Evolutionary conservation across 2,329 filamentous ascomycete genomes (phyloP).

Genomic region (Fusarium azukiicola): DNA sequence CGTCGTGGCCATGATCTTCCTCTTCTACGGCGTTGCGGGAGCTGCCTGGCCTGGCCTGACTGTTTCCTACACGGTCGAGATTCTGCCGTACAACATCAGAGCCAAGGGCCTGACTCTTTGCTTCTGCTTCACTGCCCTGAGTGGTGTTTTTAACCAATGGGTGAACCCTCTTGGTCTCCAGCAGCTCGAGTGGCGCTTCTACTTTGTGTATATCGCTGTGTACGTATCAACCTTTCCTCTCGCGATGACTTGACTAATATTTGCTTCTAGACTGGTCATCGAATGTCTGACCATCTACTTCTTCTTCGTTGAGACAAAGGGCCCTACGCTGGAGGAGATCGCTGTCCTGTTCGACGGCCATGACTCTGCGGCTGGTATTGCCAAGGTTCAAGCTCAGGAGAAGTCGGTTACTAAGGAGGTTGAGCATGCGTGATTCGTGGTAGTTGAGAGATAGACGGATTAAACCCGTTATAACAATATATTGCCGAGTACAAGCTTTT

Average conservation of each 20-base stretch:
- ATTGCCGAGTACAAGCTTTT: too few relatives aligned
- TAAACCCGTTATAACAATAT: neutral
- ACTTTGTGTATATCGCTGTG: slow-evolving; percentile 52
- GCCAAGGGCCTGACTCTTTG: slow-evolving; percentile 52
- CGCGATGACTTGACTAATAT: fast-evolving
- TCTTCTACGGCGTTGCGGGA: slow-evolving; percentile 51
- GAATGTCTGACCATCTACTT: slow-evolving; percentile 53
- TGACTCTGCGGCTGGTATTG: slow-evolving; percentile 48
- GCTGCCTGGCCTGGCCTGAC: slow-evolving; percentile 53
- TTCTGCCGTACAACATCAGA: slow-evolving; percentile 51
- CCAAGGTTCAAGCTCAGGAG: slow-evolving; percentile 44
- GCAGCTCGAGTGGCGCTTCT: slow-evolving; percentile 48
- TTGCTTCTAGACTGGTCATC: slow-evolving; percentile 34
- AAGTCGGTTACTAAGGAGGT: slow-evolving; percentile 43
- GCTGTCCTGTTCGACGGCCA: slow-evolving; percentile 50
- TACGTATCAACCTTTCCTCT: neutral
- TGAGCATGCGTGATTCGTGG: slow-evolving; percentile 39
- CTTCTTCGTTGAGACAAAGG: slow-evolving; percentile 52
- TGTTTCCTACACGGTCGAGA: slow-evolving; percentile 50
- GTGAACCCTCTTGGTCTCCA: slow-evolving; percentile 52
- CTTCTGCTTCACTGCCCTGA: slow-evolving; percentile 51
- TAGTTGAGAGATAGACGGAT: neutral
- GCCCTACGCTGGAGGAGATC: slow-evolving; percentile 51
- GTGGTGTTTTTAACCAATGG: slow-evolving; percentile 51
- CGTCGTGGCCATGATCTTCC: slow-evolving; percentile 53